A percentile compares a stretch with the other conserved stretches of the same genome.
Evolutionary conservation across 495 filamentous ascomycete genomes (phyloP).

Genomic region (Neurospora sp.): DNA sequence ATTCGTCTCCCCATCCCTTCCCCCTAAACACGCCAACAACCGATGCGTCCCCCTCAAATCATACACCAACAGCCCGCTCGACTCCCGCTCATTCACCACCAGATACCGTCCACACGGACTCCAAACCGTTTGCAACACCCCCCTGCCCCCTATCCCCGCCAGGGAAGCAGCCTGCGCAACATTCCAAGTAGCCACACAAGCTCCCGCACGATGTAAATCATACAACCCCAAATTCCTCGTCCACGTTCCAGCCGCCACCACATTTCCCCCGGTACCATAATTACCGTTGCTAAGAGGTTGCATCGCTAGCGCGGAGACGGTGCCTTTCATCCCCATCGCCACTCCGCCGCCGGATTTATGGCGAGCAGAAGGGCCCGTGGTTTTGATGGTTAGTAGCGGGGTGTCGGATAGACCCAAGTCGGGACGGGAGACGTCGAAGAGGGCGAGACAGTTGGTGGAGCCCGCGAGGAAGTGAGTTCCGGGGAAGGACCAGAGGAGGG

Average conservation of each 20-base stretch:
- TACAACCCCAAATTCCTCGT: constrained; percentile 69
- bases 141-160: constrained; percentile 45
- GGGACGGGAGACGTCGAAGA: constrained; percentile 65
- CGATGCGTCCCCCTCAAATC: constrained; percentile 68
- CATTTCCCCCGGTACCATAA: constrained; percentile 14
- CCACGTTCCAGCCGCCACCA: constrained; percentile 79
- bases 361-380: constrained; percentile 64
- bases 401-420: constrained; percentile 34
- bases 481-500: constrained; percentile 55
- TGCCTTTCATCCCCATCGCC: constrained; percentile 70
- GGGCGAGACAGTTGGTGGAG: constrained; percentile 56
- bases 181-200: constrained; percentile 57
- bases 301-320: constrained; percentile 53
- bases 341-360: constrained; percentile 53
- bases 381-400: constrained; percentile 46
- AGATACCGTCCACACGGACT: constrained; percentile 81
- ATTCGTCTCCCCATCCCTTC: constrained; percentile 60
- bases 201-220: constrained; percentile 53
- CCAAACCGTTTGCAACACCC: constrained; percentile 69
- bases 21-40: constrained; percentile 57
- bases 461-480: constrained; percentile 63
- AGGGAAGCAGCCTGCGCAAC: constrained; percentile 30
- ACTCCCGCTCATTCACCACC: constrained; percentile 74
- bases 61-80: constrained; percentile 64
- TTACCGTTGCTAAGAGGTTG: constrained; percentile 18